Percentiles rank a stretch among this genome's conserved stretches.
Evolutionary conservation across 768 basidiomycete genomes (phyloP).

Genomic region (Pleurotus salmoneostramineus): DNA sequence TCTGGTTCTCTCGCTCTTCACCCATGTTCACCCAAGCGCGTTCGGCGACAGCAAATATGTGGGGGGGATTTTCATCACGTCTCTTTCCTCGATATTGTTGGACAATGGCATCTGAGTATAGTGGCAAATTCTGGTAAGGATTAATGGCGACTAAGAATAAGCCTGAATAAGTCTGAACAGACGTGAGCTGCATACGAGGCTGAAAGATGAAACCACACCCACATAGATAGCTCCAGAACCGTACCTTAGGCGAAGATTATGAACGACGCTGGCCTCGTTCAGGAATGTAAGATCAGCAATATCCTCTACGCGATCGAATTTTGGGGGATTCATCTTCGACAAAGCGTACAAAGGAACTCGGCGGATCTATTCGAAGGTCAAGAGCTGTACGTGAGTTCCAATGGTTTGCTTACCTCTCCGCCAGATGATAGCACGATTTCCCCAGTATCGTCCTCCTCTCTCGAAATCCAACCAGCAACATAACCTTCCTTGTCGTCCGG

Average conservation of each 20-base stretch:
- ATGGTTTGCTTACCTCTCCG: slow-evolving; percentile 64
- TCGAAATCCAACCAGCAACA: slow-evolving; percentile 90
- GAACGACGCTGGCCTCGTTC: slow-evolving; percentile 98
- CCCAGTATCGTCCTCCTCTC: slow-evolving; percentile 78
- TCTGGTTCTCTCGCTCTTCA: slow-evolving; percentile 95
- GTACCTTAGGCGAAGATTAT: slow-evolving; percentile 91
- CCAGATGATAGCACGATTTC: slow-evolving; percentile 83
- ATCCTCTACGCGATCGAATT: slow-evolving; percentile 96
- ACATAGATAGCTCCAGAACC: slow-evolving; percentile 92
- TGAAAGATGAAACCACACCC: slow-evolving; percentile 25
- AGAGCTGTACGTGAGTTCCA: slow-evolving; percentile 5
- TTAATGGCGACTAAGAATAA: slow-evolving; percentile 98
- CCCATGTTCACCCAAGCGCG: slow-evolving; percentile 99
- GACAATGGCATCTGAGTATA: slow-evolving; percentile 86
- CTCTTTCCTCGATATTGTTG: slow-evolving; percentile 89
- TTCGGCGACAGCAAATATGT: slow-evolving; percentile 96
- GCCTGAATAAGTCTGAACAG: slow-evolving; percentile 81
- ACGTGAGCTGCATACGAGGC: slow-evolving; percentile 7
- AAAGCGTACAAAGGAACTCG: slow-evolving; percentile 74
- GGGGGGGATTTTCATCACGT: slow-evolving; percentile 90
- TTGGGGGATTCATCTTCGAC: slow-evolving; percentile 97
- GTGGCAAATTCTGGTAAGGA: slow-evolving; percentile 88
- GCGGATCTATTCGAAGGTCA: slow-evolving; percentile 40
- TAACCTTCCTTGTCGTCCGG: slow-evolving; percentile 92
- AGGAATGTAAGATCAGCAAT: slow-evolving; percentile 97